Evolutionary conservation across 139 green algal species (phyloP), one percentile per base, ranked within the genome.

Genomic region (Chara braunii): DNA sequence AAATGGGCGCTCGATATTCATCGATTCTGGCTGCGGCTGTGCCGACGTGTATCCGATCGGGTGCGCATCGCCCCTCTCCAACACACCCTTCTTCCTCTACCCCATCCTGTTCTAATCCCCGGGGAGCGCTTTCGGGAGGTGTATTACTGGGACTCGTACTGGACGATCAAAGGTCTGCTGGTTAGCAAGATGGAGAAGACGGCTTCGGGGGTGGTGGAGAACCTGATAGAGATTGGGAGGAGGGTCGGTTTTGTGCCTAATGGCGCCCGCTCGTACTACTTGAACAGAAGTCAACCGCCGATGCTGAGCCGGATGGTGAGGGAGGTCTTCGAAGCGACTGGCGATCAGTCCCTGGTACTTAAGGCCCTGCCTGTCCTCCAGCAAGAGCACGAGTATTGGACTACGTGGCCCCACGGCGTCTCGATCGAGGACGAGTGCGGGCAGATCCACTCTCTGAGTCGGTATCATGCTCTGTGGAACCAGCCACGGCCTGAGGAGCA

Each of bases 121-220:
- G 91, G 91, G 0, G 84, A 87, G 37, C 57, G 91, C 4, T 85
- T 88, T 65, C 75, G 88, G 1, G 88, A 95, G 72, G 70, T 66
- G 18, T 95, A 95, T 79, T 90, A 94, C 70, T 92, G 86, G 86
- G 89, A 96, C 79, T 77, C 62, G 11, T 90, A 90, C 63, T 95
- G 88, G 89, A 72, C 89, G n/a, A 64, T 77, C 18, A 32, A 60
- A 26, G 91, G 90, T 0, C 80, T 98, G 44, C 64, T 97, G 18
- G 83, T 84, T 4, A 85, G 75, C 55, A 74, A 72, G 2, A 86
- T 95, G 79, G 43, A 28, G 5, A 29, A 71, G 1, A 85, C 78
- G 3, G 89, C 89, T 0, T 11, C 52, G 5, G 56, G 70, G 6
- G 48, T 92, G 33, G 61, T 90, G 2, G 5, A 35, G 11, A 95